These are phyloP conservation scores for Yamadazyma takamatsuzukensis DNA, from an alignment of 805 yeast genomes.

Conservation along the genomic window DNA sequence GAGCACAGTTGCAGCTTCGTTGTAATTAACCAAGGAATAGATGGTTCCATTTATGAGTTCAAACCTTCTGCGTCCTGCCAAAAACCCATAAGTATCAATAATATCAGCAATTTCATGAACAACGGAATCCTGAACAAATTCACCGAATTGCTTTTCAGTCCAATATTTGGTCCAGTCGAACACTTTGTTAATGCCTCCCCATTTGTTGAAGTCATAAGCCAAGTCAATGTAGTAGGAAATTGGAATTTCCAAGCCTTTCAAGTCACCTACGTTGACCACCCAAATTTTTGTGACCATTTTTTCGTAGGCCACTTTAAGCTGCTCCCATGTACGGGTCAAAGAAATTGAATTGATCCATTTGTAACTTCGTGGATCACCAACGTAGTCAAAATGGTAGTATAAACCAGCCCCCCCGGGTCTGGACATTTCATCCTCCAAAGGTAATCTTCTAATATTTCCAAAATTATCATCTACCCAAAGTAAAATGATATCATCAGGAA, in stretches of 20 bases:
- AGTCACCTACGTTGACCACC: slow-evolving; percentile 25
- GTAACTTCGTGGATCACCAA: slow-evolving; percentile 24
- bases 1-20: slow-evolving; percentile 13
- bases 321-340: slow-evolving; percentile 21
- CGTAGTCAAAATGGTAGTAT: slow-evolving; percentile 24
- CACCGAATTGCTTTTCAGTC: slow-evolving; percentile 13
- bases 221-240: slow-evolving; percentile 17
- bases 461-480: slow-evolving; percentile 26
- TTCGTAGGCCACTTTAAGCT: slow-evolving; percentile 19
- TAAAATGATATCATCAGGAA: slow-evolving; percentile 19
- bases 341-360: slow-evolving; percentile 24
- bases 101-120: slow-evolving; percentile 15
- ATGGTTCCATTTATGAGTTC: slow-evolving; percentile 13
- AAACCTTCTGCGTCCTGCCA: slow-evolving; percentile 10
- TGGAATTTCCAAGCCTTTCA: slow-evolving; percentile 22
- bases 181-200: slow-evolving; percentile 11
- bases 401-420: slow-evolving; percentile 25
- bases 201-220: slow-evolving; percentile 13
- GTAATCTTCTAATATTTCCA: slow-evolving; percentile 25
- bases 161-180: slow-evolving; percentile 11
- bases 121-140: slow-evolving; percentile 2
- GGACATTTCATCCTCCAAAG: slow-evolving; percentile 15
- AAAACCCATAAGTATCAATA: slow-evolving; percentile 13
- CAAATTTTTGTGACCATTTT: slow-evolving; percentile 16
- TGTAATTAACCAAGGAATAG: slow-evolving; percentile 10